Conservation (phyloP, 2,329 filamentous ascomycete genomes). For the Bipolaris zeicola region DNA sequence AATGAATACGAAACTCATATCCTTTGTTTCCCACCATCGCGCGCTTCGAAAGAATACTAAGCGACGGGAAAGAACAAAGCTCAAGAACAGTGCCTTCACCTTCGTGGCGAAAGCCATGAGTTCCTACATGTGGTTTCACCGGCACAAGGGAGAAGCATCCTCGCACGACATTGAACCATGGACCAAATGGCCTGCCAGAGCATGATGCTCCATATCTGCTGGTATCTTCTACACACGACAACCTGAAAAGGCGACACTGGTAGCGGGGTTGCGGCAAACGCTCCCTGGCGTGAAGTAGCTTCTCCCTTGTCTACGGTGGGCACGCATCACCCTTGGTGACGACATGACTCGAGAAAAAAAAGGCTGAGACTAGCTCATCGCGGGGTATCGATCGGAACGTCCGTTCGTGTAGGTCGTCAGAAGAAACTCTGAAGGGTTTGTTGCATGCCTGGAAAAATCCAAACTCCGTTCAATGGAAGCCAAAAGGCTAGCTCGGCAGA, state of each 20-base stretch:
- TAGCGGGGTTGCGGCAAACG: slow-evolving; percentile 27
- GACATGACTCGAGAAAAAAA: slow-evolving; percentile 2
- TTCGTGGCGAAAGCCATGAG: slow-evolving; percentile 12
- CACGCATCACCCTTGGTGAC: slow-evolving; percentile 15
- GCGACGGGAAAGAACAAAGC: slow-evolving; percentile 5
- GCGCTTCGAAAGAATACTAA: slow-evolving; percentile 14
- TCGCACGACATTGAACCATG: slow-evolving; percentile 33
- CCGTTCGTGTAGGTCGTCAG: not conserved
- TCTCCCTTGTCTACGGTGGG: slow-evolving; percentile 15
- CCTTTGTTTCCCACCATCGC: slow-evolving; percentile 14
- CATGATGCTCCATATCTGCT: slow-evolving; percentile 29
- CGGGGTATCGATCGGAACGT: slow-evolving; percentile 6
- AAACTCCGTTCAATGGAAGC: not conserved
- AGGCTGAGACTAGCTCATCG: not conserved
- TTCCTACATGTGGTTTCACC: slow-evolving; percentile 24
- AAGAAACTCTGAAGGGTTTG: not conserved
- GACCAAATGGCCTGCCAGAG: slow-evolving; percentile 34
- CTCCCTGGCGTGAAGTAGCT: slow-evolving; percentile 26
- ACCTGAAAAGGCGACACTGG: slow-evolving; percentile 35
- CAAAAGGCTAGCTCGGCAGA: not conserved
- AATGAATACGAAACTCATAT: slow-evolving; percentile 13
- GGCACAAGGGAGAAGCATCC: slow-evolving; percentile 22
- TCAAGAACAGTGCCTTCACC: not conserved
- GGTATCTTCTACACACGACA: slow-evolving; percentile 34
- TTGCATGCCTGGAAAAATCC: not conserved